Base-by-base conservation (phyloP, 306 rosid species). In the Pyrus communis region DNA sequence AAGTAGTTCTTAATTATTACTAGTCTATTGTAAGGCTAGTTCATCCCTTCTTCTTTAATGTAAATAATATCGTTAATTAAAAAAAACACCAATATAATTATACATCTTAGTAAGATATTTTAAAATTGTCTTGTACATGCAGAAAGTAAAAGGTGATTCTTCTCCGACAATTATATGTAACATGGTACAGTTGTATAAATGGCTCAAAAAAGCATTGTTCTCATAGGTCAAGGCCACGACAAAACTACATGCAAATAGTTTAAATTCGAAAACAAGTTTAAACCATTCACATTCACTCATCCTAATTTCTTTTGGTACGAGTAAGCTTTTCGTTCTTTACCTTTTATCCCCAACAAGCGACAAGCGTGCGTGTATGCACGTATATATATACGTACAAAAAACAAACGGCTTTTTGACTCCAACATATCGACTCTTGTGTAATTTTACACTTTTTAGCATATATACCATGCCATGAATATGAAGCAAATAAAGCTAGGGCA, bases 211-310 rank as follows among this genome's bases (percentile, higher is more conserved):
- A 30, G 10, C 40, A 49, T 73, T 18, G 43, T 45, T 54, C 51
- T 43, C 5, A 19, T 61, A 74, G 70, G 30, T 58, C 70, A 67
- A 70, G 21, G 69, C 63, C 69, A 74, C 60, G 18, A 46, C 78
- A 66, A 57, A 65, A 57, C 61, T 62, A 45, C 58, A 64, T 31
- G 69, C 69, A 31, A 64, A 64, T 31, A 64, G 69, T 64, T 30
- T 6, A 33, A 64, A 64, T 64, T 40, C 25, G 35, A 64, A 64
- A 25, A 60, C 66, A 25, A 60, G 19, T 23, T 60, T 12, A 31
- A 64, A 43, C 69, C 45, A 19, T 27, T 28, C 38, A 51, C 55
- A 51, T 62, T 62, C 67, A 13, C 12, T 62, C 40, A 27, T 27
- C 42, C 31, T 61, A 57, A 19, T 57, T 57, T 57, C 62, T 19